phyloP scores from a whole-genome alignment of 2,329 filamentous ascomycete genomes.

The Dothideomycetidae sp. region DNA sequence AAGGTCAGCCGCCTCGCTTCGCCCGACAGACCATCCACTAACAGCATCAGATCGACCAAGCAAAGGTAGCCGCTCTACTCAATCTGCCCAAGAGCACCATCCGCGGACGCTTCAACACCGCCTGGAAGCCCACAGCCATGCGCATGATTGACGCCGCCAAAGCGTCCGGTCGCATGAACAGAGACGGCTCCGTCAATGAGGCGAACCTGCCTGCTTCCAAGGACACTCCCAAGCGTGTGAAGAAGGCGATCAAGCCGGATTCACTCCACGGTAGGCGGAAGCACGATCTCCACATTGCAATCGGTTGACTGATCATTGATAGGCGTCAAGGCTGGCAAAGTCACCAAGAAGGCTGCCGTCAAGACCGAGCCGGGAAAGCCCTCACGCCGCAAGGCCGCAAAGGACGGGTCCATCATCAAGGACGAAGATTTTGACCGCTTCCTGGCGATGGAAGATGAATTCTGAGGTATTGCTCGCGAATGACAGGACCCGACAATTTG shows the following conservation, averaged over 20 bases:
- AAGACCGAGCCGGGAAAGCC: background rate
- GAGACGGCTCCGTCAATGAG: background rate
- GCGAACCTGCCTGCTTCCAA: background rate
- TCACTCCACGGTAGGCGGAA: too few species aligned
- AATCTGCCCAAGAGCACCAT: background rate
- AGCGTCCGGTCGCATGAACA: background rate
- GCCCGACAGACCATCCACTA: too few species aligned
- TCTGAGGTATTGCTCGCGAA: too few species aligned
- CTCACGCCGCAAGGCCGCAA: background rate
- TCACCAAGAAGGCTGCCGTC: background rate
- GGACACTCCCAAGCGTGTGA: too few species aligned
- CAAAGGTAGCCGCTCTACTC: background rate
- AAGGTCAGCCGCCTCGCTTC: too few species aligned
- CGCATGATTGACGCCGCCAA: background rate
- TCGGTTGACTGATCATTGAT: background rate
- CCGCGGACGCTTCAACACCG: background rate
- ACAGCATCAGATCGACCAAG: background rate
- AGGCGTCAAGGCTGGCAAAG: background rate
- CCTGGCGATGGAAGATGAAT: too few species aligned
- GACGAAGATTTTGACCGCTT: too few species aligned
- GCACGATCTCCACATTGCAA: too few species aligned
- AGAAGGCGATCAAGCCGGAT: too few species aligned
- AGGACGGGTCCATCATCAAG: background rate
- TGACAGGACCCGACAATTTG: too few species aligned
- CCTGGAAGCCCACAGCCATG: background rate